Percentiles rank a stretch among this genome's conserved stretches.
Evolutionary conservation across 495 filamentous ascomycete species (phyloP).

Genomic region (Haplographium delicatum): DNA sequence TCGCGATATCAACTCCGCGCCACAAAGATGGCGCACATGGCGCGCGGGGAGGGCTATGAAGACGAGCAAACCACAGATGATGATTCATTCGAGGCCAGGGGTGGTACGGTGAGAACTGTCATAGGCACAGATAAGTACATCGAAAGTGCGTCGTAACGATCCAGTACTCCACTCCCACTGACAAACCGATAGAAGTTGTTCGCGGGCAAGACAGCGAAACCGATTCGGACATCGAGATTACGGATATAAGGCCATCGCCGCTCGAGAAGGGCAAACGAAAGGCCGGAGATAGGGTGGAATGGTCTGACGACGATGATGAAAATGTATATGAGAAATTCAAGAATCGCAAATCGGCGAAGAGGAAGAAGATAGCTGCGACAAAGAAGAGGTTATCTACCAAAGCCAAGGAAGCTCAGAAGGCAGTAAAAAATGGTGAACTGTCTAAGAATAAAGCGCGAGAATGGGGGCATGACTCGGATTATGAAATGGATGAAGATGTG

Average conservation of each 20-base stretch:
- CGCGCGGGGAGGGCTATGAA: conserved; percentile 7
- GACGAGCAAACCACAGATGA: conserved; percentile 12
- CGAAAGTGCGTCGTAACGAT: conserved; percentile 4
- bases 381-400: conserved; percentile 28
- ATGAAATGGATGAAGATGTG: conserved; percentile 30
- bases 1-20: neutral
- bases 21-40: conserved; percentile 14
- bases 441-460: conserved; percentile 14
- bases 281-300: conserved; percentile 15
- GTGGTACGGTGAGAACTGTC: conserved; percentile 1
- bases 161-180: neutral
- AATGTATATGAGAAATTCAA: conserved; percentile 31
- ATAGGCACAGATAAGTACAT: conserved; percentile 19
- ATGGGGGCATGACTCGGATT: conserved; percentile 19
- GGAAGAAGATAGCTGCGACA: conserved; percentile 16
- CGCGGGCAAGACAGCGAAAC: neutral
- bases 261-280: neutral
- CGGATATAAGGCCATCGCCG: neutral
- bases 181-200: conserved; percentile 10
- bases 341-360: conserved; percentile 25
- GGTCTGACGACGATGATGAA: conserved; percentile 28
- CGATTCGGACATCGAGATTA: conserved; percentile 16
- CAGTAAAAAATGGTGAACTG: conserved; percentile 10
- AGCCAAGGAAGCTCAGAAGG: conserved; percentile 17
- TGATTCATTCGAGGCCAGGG: conserved; percentile 1